These are phyloP conservation scores for Phytophthora capsici DNA, from an alignment of 352 stramenopile species.

Conservation along the genomic window DNA sequence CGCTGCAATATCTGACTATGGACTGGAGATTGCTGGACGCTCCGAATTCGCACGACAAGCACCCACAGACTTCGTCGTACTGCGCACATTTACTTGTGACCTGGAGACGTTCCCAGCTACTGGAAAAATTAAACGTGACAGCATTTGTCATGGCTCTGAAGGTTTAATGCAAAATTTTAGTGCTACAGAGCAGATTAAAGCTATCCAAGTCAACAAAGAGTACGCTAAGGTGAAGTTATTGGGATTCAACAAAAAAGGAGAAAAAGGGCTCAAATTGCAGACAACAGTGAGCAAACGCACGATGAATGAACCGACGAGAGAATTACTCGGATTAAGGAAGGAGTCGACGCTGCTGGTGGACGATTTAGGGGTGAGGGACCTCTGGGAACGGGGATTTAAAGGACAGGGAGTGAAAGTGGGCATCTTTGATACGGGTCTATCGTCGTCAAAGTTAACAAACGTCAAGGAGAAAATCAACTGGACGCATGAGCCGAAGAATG, in stretches of 20 bases:
- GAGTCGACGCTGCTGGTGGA: constrained; percentile 51
- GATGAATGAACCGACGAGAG: constrained; percentile 20
- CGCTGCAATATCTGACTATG: constrained; percentile 13
- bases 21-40: constrained; percentile 35
- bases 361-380: constrained; percentile 53
- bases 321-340: constrained; percentile 30
- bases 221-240: constrained; percentile 52
- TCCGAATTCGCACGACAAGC: constrained; percentile 35
- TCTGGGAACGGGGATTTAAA: constrained; percentile 70
- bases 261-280: constrained; percentile 13
- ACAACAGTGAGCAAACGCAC: constrained; percentile 25
- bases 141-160: constrained; percentile 37
- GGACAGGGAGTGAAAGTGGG: constrained; percentile 82
- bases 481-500: constrained; percentile 84
- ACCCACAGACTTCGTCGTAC: constrained; percentile 72
- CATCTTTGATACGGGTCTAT: constrained; percentile 88
- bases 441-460: constrained; percentile 54
- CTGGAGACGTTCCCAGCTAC: neutral
- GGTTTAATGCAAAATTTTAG: constrained; percentile 25
- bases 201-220: constrained; percentile 53
- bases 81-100: constrained; percentile 56
- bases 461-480: constrained; percentile 87
- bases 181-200: constrained; percentile 33
- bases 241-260: constrained; percentile 15
- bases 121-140: neutral